These are phyloP conservation scores for Talaromyces sp. DNA, from an alignment of 2,329 filamentous ascomycete genomes.

Conservation along the genomic window DNA sequence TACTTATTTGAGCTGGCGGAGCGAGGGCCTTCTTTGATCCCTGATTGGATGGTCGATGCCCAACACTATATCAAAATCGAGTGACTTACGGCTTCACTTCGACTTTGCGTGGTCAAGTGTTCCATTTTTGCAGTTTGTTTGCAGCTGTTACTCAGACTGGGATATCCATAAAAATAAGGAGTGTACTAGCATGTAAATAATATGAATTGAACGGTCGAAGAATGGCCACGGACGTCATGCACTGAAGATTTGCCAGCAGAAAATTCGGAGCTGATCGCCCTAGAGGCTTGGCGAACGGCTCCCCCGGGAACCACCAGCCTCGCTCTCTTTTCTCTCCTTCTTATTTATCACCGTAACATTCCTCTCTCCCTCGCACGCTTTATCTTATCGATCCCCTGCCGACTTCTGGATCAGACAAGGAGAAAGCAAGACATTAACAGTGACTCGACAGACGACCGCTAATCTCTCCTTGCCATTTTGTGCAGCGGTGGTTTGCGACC, in stretches of 20 bases:
- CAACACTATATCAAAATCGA: background rate
- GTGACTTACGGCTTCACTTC: background rate
- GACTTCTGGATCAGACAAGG: background rate
- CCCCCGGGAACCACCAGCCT: slow-evolving; percentile 9
- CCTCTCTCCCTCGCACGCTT: background rate
- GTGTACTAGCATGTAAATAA: background rate
- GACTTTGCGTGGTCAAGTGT: background rate
- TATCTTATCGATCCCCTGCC: background rate
- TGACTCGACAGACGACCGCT: background rate
- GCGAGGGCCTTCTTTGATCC: background rate
- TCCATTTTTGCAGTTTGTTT: background rate
- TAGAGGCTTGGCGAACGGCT: slow-evolving; percentile 17
- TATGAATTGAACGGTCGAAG: background rate
- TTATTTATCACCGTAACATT: background rate
- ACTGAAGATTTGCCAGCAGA: slow-evolving; percentile 11
- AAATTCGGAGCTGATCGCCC: slow-evolving; percentile 4
- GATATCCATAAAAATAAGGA: background rate
- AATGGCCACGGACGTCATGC: slow-evolving; percentile 20
- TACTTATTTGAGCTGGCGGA: background rate
- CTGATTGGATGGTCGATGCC: background rate
- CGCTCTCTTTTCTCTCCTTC: slow-evolving; percentile 10
- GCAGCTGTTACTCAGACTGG: background rate
- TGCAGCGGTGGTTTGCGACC: slow-evolving; percentile 15
- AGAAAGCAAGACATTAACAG: background rate
- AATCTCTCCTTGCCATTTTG: background rate